These are phyloP conservation scores for Pelargonium cotyledonis DNA, from an alignment of 441 rosid species.

Conservation along the genomic window DNA sequence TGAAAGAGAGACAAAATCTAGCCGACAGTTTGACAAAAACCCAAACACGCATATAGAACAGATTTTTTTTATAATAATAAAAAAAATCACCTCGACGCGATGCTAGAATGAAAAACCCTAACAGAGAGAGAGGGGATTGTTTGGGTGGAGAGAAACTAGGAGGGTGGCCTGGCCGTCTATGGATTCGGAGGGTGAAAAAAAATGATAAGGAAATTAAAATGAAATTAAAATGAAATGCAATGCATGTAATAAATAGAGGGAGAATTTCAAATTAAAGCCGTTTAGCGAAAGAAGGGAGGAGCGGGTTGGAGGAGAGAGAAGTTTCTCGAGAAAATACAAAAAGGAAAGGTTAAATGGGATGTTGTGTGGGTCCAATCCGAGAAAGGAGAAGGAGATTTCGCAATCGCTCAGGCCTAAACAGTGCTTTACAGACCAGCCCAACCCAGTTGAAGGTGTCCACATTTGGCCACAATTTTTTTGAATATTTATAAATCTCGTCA, in stretches of 20 bases:
- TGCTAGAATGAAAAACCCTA: slow-evolving; percentile 18
- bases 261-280: slow-evolving; percentile 54
- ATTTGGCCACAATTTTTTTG: too few species aligned
- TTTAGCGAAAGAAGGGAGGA: slow-evolving; percentile 18
- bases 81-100: slow-evolving; percentile 11
- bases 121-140: not conserved
- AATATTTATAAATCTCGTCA: too few species aligned
- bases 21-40: not conserved
- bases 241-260: slow-evolving; percentile 25
- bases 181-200: not conserved
- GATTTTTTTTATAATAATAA: not conserved
- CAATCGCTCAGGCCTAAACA: too few species aligned
- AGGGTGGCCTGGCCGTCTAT: not conserved
- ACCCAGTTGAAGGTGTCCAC: too few species aligned
- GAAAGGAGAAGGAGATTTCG: too few species aligned
- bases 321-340: slow-evolving; percentile 49
- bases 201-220: not conserved
- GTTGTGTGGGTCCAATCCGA: not conserved
- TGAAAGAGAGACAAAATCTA: too few species aligned
- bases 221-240: too few species aligned
- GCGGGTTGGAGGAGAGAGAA: slow-evolving; percentile 31
- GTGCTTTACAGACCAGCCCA: too few species aligned
- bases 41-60: too few species aligned
- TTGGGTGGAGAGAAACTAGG: too few species aligned
- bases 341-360: slow-evolving; percentile 20